Evolutionary conservation across 2,329 filamentous ascomycete genomes (phyloP), one percentile per base, ranked within the genome.

Genomic region (Pestalotiopsis sp.): DNA sequence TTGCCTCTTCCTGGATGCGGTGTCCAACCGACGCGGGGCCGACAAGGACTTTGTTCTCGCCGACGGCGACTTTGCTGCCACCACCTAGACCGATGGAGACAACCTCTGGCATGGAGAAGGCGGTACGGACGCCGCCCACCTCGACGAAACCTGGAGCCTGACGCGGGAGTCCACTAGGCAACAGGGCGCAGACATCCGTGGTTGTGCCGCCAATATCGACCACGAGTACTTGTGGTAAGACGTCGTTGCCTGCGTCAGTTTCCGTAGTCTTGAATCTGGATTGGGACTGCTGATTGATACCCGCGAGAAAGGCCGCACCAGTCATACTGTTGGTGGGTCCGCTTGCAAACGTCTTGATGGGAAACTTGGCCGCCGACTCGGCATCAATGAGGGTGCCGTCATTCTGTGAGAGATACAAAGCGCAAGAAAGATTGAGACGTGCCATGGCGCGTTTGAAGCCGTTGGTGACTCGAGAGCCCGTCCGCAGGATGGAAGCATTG

Each of bases 31-130:
- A 66, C 0, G n/a, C 64, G 23, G 64, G 64, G 17, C 64, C 66
- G 13, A 68, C 60, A 56, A 4, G 3, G 23, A 68, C 38, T 13
- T 49, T n/a, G 25, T 31, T 56, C 13, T 25, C 36, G n/a, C 23
- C 11, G 6, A 45, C n/a, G 3, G 20, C 3, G 14, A 61, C 58
- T n/a, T 59, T 67, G 38, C 31, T 60, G 17, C 59, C 66, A 27
- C 59, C 58, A 27, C 57, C 57, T 25, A 67, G 58, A 38, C 59
- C 57, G 38, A 67, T 56, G 17, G 41, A 56, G 14, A 64, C 60
- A 27, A 68, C 66, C 56, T 68, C 49, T 27, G 59, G 66, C 66
- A 68, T 68, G n/a, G 66, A 68, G 52, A 68, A 68, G 3, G 66
- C 60, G 31, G 59, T 68, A 20, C 60, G 39, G 5, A 68, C 66